Evolutionary conservation across 306 rosid species (phyloP), one percentile per base, ranked within the genome.

Genomic region (Castanea sativa): DNA sequence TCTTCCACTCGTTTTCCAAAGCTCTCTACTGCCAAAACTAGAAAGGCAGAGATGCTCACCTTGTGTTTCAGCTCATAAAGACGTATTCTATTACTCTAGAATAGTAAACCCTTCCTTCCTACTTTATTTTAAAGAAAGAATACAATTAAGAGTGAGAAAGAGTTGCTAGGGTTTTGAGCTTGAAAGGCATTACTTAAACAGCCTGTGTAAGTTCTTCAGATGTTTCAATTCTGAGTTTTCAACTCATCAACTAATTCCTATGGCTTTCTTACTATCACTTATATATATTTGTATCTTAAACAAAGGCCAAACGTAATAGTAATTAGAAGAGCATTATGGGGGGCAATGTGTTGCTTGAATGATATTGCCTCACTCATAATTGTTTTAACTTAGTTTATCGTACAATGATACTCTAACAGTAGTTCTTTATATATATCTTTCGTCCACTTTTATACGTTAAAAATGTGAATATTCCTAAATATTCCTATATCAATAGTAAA

Each of bases 41-140:
- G 89, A 83, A 88, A 77, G 80, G 69, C 88, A 89, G 88, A 86
- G 75, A 83, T 75, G 81, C 86, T 72, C 69, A 69, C 84, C 83
- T 83, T 86, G 87, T 91, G 88, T 89, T 87, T 91, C 93, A 89
- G 93, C 92, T 76, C 84, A 82, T 74, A 75, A 80, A 91, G 79
- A 84, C 55, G 60, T 53, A 88, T 86, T 73, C 69, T 76, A 81
- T 41, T 41, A 76, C 94, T 81, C 80, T 20, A 79, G 45, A 91
- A 91, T 85, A 82, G 92, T 60, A 91, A 87, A 49, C 7, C 64
- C 35, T 53, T 77, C 53, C 43, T 69, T 77, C 53, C 43, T 69
- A 29, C 68, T 32, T 68, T 55, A 38, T 55, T 69, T 49, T 41
- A 65, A 61, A 30, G 33, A 25, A 69, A 72, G 38, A 72, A 51